Percentiles rank a stretch among this genome's conserved stretches.
Evolutionary conservation across 2,329 filamentous ascomycete genomes (phyloP).

Genomic region (Xylaria sp.): DNA sequence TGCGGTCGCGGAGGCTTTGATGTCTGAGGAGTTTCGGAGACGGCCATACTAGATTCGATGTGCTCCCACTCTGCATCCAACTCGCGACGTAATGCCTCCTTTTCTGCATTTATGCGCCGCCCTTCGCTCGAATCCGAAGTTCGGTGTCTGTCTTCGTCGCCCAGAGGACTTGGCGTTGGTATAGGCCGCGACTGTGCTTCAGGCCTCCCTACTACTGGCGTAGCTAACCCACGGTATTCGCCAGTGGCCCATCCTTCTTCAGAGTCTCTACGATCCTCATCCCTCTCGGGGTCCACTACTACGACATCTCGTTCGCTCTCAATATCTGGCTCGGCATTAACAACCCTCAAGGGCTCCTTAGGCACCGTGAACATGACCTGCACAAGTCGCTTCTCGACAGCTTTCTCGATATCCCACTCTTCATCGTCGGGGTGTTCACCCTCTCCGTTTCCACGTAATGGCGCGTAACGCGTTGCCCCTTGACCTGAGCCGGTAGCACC

Average conservation of each 20-base stretch:
- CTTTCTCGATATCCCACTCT: constrained; percentile 71
- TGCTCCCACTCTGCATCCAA: constrained; percentile 35
- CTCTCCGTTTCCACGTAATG: constrained; percentile 4
- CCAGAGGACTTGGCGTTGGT: constrained; percentile 21
- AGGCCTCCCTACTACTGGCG: not conserved
- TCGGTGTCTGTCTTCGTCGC: constrained; percentile 24
- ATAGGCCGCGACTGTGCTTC: not conserved
- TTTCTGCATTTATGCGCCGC: constrained; percentile 19
- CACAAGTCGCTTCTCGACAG: constrained; percentile 72
- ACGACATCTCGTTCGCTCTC: constrained; percentile 51
- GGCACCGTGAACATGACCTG: constrained; percentile 95
- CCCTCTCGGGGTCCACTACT: constrained; percentile 47
- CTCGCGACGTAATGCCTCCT: constrained; percentile 33
- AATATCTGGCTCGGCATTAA: constrained; percentile 72
- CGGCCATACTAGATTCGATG: constrained; percentile 11
- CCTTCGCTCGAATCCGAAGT: not conserved
- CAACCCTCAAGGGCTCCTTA: constrained; percentile 83
- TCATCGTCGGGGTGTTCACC: constrained; percentile 69
- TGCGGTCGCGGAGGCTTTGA: constrained; percentile 16
- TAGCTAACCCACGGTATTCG: not conserved
- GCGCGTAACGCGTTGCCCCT: constrained; percentile 39
- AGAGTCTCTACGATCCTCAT: not conserved
- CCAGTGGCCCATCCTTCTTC: not conserved
- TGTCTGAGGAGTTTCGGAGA: constrained; percentile 13
- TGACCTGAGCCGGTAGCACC: constrained; percentile 42